These are phyloP conservation scores for Monilinia laxa DNA, from an alignment of 2,329 filamentous ascomycete genomes.

Conservation along the genomic window DNA sequence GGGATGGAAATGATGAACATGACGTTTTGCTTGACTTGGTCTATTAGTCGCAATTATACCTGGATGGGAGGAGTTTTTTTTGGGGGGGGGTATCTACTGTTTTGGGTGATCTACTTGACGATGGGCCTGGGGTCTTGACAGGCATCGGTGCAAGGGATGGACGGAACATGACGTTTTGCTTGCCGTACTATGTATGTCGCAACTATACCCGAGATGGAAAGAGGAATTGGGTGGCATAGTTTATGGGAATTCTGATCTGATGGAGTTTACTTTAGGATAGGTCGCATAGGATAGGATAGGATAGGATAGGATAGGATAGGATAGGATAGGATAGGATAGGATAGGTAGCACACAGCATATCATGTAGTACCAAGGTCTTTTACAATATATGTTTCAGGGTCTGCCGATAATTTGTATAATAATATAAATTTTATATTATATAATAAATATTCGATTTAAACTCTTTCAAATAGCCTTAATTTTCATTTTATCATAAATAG, in stretches of 20 bases:
- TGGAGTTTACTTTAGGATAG: too few relatives aligned
- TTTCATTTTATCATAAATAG: too few relatives aligned
- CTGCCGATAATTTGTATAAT: too few relatives aligned
- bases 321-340: too few relatives aligned
- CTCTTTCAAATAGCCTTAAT: too few relatives aligned
- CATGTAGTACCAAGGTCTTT: too few relatives aligned
- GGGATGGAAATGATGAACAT: conserved; percentile 12
- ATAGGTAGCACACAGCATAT: too few relatives aligned
- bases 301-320: conserved; percentile 17
- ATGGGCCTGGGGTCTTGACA: too few relatives aligned
- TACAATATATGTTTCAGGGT: too few relatives aligned
- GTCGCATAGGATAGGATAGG: too few relatives aligned
- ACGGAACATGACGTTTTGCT: conserved; percentile 15
- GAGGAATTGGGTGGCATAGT: background rate
- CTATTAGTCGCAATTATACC: conserved; percentile 16
- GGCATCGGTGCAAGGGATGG: background rate
- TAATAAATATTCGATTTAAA: too few relatives aligned
- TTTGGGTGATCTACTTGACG: background rate
- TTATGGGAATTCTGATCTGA: background rate
- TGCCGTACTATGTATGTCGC: background rate
- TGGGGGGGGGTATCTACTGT: conserved; percentile 1
- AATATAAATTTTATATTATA: too few relatives aligned
- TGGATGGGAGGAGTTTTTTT: conserved; percentile 11
- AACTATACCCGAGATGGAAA: conserved; percentile 6
- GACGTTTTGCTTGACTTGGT: conserved; percentile 11